Conservation (phyloP, 2,329 filamentous ascomycete genomes). For the Fusarium sp. region DNA sequence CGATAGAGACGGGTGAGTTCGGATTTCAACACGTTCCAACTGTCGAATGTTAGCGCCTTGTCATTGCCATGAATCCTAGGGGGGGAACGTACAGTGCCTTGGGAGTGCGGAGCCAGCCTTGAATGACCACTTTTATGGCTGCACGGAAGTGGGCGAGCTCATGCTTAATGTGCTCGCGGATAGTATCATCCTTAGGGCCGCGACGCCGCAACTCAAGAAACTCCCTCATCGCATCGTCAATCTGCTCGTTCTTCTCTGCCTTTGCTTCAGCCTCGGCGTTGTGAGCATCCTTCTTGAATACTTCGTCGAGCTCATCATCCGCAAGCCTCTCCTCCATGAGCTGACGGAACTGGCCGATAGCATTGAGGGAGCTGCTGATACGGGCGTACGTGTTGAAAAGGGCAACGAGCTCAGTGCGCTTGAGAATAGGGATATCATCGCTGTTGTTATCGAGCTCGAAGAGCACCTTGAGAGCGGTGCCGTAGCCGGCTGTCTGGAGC, state of each 20-base stretch:
- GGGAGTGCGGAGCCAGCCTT: constrained; percentile 80
- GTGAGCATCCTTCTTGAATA: constrained; percentile 51
- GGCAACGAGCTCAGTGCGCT: constrained; percentile 93
- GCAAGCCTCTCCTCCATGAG: constrained; percentile 63
- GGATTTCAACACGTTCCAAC: constrained; percentile 60
- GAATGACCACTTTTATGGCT: constrained; percentile 77
- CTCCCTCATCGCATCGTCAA: constrained; percentile 58
- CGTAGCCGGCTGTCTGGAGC: constrained; percentile 94
- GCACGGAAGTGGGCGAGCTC: constrained; percentile 77
- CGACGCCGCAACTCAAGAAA: constrained; percentile 54
- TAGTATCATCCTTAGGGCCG: constrained; percentile 47
- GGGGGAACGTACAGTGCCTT: constrained; percentile 74
- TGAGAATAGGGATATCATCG: constrained; percentile 78
- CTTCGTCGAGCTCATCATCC: constrained; percentile 50
- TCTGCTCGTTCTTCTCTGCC: constrained; percentile 52
- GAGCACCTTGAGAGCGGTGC: constrained; percentile 93
- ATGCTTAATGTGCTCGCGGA: constrained; percentile 71
- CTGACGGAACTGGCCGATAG: constrained; percentile 79
- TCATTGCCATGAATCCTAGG: background rate
- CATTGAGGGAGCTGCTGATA: constrained; percentile 84
- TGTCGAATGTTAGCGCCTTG: constrained; percentile 43
- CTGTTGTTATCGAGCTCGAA: constrained; percentile 88
- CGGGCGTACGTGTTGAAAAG: constrained; percentile 95
- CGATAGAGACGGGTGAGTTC: constrained; percentile 66
- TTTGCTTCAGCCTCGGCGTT: constrained; percentile 50